Evolutionary conservation across 1,139 yeast species (phyloP).

Genomic region (Chernovozyma aurita): DNA sequence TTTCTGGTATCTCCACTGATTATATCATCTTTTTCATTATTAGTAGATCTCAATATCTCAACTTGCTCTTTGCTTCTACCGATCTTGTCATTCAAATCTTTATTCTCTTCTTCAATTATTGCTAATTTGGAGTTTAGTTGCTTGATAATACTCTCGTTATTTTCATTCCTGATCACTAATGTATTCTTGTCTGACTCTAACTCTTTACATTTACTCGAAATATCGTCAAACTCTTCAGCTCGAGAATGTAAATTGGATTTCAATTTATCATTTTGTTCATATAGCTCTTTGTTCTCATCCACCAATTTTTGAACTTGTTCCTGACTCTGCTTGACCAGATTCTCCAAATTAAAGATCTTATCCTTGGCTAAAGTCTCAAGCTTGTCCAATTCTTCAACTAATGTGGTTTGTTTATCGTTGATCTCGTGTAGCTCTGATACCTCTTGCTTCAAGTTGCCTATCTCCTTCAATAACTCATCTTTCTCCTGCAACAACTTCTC

Average conservation of each 20-base stretch:
- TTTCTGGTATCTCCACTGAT: conserved; percentile 22
- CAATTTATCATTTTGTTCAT: neutral
- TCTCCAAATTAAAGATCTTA: conserved; percentile 18
- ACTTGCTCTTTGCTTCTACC: conserved; percentile 1
- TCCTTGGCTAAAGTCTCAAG: conserved; percentile 19
- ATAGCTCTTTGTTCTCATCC: neutral
- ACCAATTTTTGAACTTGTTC: neutral
- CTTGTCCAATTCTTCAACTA: conserved; percentile 19
- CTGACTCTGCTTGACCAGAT: conserved; percentile 9
- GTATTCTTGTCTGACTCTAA: neutral
- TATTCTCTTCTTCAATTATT: conserved; percentile 5
- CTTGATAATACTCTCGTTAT: neutral
- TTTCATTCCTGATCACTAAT: conserved; percentile 1
- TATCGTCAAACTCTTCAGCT: neutral
- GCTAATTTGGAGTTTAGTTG: conserved; percentile 2
- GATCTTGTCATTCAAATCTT: neutral
- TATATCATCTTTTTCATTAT: conserved; percentile 19
- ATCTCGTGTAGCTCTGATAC: conserved; percentile 11
- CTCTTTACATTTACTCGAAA: neutral
- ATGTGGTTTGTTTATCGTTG: conserved; percentile 18
- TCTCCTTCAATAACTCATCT: conserved; percentile 12
- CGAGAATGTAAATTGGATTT: neutral
- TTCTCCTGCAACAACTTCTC: conserved; percentile 15
- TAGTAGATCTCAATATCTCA: conserved; percentile 7
- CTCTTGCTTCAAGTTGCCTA: conserved; percentile 10